Base-by-base conservation (phyloP, 345 rosid species). In the Erysimum cheiranthoides region DNA sequence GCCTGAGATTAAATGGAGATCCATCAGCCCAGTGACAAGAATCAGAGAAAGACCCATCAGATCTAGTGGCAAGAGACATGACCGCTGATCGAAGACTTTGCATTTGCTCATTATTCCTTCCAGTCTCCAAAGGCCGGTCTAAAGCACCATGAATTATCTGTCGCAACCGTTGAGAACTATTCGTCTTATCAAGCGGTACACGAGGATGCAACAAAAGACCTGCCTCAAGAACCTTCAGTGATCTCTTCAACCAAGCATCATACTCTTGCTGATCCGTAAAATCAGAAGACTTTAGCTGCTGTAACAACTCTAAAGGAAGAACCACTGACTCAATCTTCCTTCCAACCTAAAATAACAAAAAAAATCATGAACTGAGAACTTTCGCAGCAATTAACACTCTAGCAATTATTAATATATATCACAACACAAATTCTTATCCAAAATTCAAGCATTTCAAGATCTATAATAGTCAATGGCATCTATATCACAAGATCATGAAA, bases 11-110 rank as follows among this genome's bases (percentile, higher is more conserved):
- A 31, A 95, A 80, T 1, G 98, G 98, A 76, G 84, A 82, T 18
- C 98, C 99, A 82, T 95, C 99, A 70, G 99, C 99, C 99, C 99
- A 95, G 53, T 95, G 99, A 76, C 93, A 88, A 12, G 88, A 78
- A 27, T 95, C 99, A 17, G 85, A 79, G 46, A 89, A 53, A 71
- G 97, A 89, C 27, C 96, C 97, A 62, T 90, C 98, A 64, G 97
- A 90, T 83, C 97, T 88, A 52, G 81, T 84, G 43, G 97, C 96
- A 49, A 92, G 97, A 80, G 96, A 83, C 82, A 79, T 83, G 46
- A 87, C 97, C 54, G 97, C 87, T 39, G 92, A 86, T 8, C 99
- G 89, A 75, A 95, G 97, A 73, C 86, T 87, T 66, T 95, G 98
- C 99, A 95, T 88, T 10, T 93, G 83, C 84, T 95, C 99, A 56